phyloP scores from a whole-genome alignment of 2,329 filamentous ascomycete species.

The Verruconis gallopava region DNA sequence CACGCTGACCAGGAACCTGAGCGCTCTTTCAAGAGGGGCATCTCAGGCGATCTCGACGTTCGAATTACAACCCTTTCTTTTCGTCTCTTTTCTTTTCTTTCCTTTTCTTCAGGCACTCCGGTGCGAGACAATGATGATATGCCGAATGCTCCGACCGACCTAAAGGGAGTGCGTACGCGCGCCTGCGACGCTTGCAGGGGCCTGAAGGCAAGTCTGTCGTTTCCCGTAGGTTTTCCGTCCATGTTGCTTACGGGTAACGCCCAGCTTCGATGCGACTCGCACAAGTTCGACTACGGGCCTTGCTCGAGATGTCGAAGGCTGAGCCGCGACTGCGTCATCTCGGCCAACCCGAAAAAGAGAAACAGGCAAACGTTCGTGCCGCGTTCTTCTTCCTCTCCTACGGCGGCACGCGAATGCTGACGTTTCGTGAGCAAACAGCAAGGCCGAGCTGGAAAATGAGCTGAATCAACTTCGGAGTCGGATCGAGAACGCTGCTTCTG shows the following conservation, averaged over 20 bases:
- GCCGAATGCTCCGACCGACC: background rate
- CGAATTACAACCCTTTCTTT: too few relatives aligned
- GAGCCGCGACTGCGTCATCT: conserved; percentile 5
- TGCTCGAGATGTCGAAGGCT: conserved; percentile 7
- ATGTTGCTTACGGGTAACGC: background rate
- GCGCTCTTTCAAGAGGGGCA: too few relatives aligned
- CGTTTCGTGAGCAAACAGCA: too few relatives aligned
- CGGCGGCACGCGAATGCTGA: too few relatives aligned
- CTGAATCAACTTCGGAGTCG: background rate
- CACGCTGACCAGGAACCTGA: too few relatives aligned
- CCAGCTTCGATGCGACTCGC: conserved; percentile 8
- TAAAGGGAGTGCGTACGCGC: background rate
- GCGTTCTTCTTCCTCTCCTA: too few relatives aligned
- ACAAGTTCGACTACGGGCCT: conserved; percentile 2
- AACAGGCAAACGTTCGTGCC: background rate
- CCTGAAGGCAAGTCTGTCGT: background rate
- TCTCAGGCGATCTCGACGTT: too few relatives aligned
- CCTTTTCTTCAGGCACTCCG: too few relatives aligned
- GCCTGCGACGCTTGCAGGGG: background rate
- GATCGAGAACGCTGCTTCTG: too few relatives aligned
- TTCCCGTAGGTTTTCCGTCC: background rate
- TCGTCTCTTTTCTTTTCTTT: too few relatives aligned
- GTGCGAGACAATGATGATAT: background rate
- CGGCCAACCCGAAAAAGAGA: background rate
- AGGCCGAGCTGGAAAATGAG: conserved; percentile 1